phyloP scores from a whole-genome alignment of 345 rosid species.

The Populus nigra region DNA sequence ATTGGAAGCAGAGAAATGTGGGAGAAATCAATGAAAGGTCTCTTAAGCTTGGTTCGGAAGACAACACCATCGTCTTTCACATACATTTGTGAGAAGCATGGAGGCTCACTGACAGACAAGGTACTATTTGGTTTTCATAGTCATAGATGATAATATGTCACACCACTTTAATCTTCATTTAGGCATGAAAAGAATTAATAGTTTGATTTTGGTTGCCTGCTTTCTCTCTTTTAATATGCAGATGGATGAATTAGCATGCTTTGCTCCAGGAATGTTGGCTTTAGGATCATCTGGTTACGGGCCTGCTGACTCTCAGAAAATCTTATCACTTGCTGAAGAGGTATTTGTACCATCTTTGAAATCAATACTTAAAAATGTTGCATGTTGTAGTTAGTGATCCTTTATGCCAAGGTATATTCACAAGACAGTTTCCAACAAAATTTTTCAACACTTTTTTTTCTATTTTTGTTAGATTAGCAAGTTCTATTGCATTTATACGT shows the following conservation, averaged over 20 bases:
- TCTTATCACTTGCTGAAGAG: constrained; percentile 89
- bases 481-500: not conserved
- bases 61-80: constrained; percentile 86
- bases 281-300: constrained; percentile 87
- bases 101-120: constrained; percentile 61
- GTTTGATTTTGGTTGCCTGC: not conserved
- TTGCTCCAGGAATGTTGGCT: constrained; percentile 99
- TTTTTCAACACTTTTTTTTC: too few species aligned
- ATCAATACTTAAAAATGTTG: not conserved
- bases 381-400: not conserved
- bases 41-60: constrained; percentile 68
- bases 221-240: constrained; percentile 23
- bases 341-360: constrained; percentile 30
- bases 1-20: constrained; percentile 74
- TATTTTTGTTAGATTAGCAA: not conserved
- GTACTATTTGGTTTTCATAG: constrained; percentile 34
- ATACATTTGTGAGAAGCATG: constrained; percentile 83
- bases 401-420: not conserved
- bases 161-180: not conserved
- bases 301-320: constrained; percentile 65
- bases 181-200: not conserved
- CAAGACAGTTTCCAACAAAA: not conserved
- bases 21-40: constrained; percentile 98
- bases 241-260: constrained; percentile 99
- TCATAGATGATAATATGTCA: not conserved